Evolutionary conservation across 75 land plant genomes (phyloP).

Genomic region (Chamaecyparis obtusa): DNA sequence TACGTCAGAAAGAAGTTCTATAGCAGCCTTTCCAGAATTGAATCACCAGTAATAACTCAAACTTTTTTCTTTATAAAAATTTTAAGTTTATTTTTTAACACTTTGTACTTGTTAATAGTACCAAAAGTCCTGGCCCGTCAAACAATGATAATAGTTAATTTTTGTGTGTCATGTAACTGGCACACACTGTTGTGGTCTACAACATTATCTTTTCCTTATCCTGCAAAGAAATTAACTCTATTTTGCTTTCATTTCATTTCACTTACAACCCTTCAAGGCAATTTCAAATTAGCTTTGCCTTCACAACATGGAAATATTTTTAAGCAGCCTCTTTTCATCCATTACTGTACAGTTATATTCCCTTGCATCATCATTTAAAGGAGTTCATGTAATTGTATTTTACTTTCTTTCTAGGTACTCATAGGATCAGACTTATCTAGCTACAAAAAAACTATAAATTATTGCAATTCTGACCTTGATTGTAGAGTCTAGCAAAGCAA

Average conservation of each 20-base stretch:
- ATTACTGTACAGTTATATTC: background rate
- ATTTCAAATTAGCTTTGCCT: conserved; percentile 2
- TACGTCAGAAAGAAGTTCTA: background rate
- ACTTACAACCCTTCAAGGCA: background rate
- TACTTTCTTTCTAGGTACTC: background rate
- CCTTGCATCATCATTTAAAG: background rate
- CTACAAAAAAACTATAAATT: background rate
- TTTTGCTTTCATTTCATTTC: background rate
- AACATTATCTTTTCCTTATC: background rate
- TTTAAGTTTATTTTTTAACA: background rate
- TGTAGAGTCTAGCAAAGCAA: conserved; percentile 79
- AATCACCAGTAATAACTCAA: background rate
- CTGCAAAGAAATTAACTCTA: background rate
- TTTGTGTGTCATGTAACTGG: too few species aligned
- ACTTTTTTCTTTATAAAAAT: background rate
- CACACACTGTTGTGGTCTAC: too few species aligned
- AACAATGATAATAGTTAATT: too few species aligned
- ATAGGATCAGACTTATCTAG: background rate
- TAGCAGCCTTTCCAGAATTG: background rate
- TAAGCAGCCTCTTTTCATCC: background rate
- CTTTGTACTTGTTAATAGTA: background rate
- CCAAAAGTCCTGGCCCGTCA: background rate
- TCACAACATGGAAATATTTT: background rate
- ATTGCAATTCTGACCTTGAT: conserved; percentile 60
- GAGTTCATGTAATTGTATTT: background rate